Evolutionary conservation across 2,329 filamentous ascomycete genomes (phyloP).

Genomic region (Beauveria sp.): DNA sequence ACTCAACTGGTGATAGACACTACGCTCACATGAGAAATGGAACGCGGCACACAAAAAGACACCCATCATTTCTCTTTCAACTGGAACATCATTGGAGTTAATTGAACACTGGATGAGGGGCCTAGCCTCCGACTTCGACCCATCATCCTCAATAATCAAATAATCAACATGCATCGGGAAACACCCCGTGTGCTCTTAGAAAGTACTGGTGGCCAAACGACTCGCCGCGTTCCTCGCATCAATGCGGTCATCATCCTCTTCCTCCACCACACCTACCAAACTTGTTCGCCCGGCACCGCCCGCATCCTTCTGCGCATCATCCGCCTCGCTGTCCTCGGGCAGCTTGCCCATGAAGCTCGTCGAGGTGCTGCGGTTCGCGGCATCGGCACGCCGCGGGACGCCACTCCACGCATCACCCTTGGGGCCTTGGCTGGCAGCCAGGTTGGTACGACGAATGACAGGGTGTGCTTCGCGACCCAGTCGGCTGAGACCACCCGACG

Average conservation of each 20-base stretch:
- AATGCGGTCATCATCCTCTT: constrained; percentile 87
- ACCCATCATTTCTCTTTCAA: not conserved
- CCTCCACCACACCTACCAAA: constrained; percentile 58
- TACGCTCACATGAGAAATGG: no score
- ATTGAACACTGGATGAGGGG: not conserved
- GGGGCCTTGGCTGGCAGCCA: constrained; percentile 85
- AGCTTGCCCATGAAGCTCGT: constrained; percentile 61
- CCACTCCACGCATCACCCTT: constrained; percentile 99
- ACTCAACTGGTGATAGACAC: no score
- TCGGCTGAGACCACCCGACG: constrained; percentile 80
- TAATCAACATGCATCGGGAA: not conserved
- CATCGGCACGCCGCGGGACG: constrained; percentile 74
- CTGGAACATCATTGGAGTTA: not conserved
- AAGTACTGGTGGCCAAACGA: constrained; percentile 87
- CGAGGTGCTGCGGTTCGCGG: constrained; percentile 68
- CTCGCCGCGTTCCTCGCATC: constrained; percentile 95
- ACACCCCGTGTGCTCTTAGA: constrained; percentile 40
- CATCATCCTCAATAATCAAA: not conserved
- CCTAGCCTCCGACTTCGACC: not conserved
- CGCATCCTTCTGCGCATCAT: constrained; percentile 33
- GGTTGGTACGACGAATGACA: constrained; percentile 59
- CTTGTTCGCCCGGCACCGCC: constrained; percentile 37
- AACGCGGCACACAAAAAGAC: not conserved
- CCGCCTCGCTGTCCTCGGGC: constrained; percentile 51
- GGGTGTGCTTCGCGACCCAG: constrained; percentile 87